These are phyloP conservation scores for Papiliotrema nemorosa DNA, from an alignment of 1,284 basidiomycete genomes.

Conservation along the genomic window DNA sequence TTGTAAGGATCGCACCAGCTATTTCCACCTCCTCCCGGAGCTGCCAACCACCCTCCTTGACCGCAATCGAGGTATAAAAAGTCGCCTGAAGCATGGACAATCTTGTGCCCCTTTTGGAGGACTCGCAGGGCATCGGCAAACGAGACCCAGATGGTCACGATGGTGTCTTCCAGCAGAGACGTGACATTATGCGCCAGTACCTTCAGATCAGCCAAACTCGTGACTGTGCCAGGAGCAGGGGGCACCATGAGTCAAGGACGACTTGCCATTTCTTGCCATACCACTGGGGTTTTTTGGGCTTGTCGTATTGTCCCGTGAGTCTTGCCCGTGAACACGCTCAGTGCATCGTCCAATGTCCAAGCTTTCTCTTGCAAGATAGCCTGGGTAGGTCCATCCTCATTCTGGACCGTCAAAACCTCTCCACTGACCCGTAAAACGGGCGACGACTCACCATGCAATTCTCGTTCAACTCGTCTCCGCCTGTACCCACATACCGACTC, in stretches of 20 bases:
- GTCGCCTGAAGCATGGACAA: slow-evolving; percentile 66
- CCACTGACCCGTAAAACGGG: no score
- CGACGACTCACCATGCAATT: slow-evolving; percentile 59
- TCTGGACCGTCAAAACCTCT: no score
- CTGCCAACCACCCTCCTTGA: slow-evolving; percentile 72
- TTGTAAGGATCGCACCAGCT: slow-evolving; percentile 73
- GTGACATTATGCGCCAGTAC: slow-evolving; percentile 60
- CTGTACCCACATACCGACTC: slow-evolving; percentile 65
- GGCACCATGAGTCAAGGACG: background rate
- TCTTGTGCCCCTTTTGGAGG: slow-evolving; percentile 58
- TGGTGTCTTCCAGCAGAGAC: slow-evolving; percentile 61
- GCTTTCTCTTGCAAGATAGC: slow-evolving; percentile 54
- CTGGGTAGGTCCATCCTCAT: slow-evolving; percentile 59
- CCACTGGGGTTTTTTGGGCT: slow-evolving; percentile 59
- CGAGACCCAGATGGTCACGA: slow-evolving; percentile 71
- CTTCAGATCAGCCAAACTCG: slow-evolving; percentile 25
- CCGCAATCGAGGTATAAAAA: slow-evolving; percentile 71
- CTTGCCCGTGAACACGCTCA: slow-evolving; percentile 60
- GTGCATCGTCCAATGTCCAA: slow-evolving; percentile 61
- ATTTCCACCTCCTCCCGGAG: slow-evolving; percentile 53
- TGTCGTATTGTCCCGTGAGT: slow-evolving; percentile 54
- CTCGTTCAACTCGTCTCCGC: slow-evolving; percentile 76
- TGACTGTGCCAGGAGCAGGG: background rate
- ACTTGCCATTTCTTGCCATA: slow-evolving; percentile 62
- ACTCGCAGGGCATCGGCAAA: slow-evolving; percentile 60